Percentiles rank a stretch among this genome's conserved stretches.
Conservation (phyloP, 2,329 filamentous ascomycete genomes). For the Macrophomina pseudophaseolina region DNA sequence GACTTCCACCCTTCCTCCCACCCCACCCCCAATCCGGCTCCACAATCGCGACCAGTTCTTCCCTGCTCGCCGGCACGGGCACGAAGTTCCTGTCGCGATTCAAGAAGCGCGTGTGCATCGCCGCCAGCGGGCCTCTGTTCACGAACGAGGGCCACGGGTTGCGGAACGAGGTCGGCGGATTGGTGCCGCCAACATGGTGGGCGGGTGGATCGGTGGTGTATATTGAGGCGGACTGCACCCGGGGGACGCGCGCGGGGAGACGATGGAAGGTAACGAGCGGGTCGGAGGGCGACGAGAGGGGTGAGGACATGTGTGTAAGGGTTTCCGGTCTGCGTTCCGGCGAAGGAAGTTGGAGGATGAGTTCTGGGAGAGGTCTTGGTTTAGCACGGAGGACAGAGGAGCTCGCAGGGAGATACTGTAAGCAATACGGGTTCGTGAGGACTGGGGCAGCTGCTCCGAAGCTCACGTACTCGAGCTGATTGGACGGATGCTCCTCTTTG, state of each 20-base stretch:
- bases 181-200: conserved; percentile 44
- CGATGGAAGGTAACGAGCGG: conserved; percentile 4
- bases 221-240: not conserved
- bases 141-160: conserved; percentile 57
- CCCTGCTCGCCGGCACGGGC: conserved; percentile 49
- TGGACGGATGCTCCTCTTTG: not conserved
- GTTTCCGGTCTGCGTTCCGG: not conserved
- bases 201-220: not conserved
- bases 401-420: too few species aligned
- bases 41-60: conserved; percentile 49
- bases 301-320: not conserved
- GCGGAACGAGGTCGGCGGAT: conserved; percentile 50
- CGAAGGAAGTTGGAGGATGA: too few species aligned
- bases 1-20: conserved; percentile 33
- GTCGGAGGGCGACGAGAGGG: not conserved
- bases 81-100: conserved; percentile 50
- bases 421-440: too few species aligned
- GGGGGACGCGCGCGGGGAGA: not conserved
- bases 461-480: not conserved
- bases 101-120: conserved; percentile 44
- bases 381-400: not conserved
- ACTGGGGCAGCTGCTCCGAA: too few species aligned
- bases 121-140: conserved; percentile 32
- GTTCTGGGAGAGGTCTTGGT: not conserved
- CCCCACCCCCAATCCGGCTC: conserved; percentile 45